Conservation (phyloP, 345 rosid species). For the Chamaenerion angustifolium region DNA sequence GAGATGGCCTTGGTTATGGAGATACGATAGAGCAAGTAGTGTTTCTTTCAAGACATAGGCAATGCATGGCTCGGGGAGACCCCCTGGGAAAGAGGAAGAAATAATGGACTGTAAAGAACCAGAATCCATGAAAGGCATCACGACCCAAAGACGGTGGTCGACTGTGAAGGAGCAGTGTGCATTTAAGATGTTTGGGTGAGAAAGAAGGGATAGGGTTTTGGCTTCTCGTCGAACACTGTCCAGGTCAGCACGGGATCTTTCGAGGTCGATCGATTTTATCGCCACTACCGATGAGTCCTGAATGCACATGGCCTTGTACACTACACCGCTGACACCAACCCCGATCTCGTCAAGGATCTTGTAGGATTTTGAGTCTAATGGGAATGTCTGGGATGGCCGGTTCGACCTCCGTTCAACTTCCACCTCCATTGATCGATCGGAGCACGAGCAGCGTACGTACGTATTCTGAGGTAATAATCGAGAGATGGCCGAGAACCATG, state of each 20-base stretch:
- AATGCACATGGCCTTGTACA: constrained; percentile 64
- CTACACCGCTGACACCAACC: constrained; percentile 54
- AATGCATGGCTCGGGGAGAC: constrained; percentile 64
- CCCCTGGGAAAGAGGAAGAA: constrained; percentile 48
- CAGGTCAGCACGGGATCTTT: constrained; percentile 45
- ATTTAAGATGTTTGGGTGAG: constrained; percentile 68
- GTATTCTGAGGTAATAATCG: too few relatives aligned
- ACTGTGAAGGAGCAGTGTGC: constrained; percentile 79
- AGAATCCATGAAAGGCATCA: constrained; percentile 88
- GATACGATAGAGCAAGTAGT: constrained; percentile 49
- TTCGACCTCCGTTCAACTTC: too few relatives aligned
- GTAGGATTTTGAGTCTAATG: constrained; percentile 51
- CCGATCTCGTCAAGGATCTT: constrained; percentile 60
- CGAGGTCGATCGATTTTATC: constrained; percentile 76
- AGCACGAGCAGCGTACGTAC: too few relatives aligned
- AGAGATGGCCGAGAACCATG: too few relatives aligned
- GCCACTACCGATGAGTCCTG: constrained; percentile 58
- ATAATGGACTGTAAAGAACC: constrained; percentile 78
- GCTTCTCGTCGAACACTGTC: constrained; percentile 56
- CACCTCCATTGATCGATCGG: too few relatives aligned
- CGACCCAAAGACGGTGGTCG: constrained; percentile 70
- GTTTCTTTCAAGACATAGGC: constrained; percentile 57
- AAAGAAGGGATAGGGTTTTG: constrained; percentile 69
- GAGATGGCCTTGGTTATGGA: constrained; percentile 68
- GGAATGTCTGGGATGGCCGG: constrained; percentile 19